Evolutionary conservation across 1,139 yeast genomes (phyloP), one percentile per base, ranked within the genome.

Genomic region (Meyerozyma smithsonii): DNA sequence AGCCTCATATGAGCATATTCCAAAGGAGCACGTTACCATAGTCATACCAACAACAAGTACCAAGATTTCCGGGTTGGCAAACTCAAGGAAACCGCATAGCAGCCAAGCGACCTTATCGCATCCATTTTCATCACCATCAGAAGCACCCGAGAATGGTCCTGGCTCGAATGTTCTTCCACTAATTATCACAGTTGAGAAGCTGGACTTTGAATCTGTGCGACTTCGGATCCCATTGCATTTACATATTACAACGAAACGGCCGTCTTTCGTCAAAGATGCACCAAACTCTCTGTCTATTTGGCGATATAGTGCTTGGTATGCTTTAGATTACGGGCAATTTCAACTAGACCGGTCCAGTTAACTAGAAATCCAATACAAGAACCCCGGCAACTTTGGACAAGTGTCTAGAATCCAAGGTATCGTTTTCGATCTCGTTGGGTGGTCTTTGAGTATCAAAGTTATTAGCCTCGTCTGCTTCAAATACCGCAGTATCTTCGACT

Each of bases 381-480:
- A 46, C 42, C 8, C 52, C 53, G 18, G 48, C 46, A 3, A 48
- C 36, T 7, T 49, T 47, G 7, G 46, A 39, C 38, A 49, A 42
- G 35, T 47, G 51, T 12, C 48, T 46, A 24, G 51, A 39, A 30
- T 49, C 50, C 28, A 48, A 38, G 19, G 43, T 40, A 30, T 47
- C 51, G 35, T 39, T 40, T n/a, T 38, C 33, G 4, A 36, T 42
- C 8, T 30, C 37, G 5, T 35, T 11, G 16, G 34, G 34, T n/a
- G 34, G 34, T n/a, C 21, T 11, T 17, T 30, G 34, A n/a, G 34
- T 30, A 11, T 19, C 8, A 18, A 30, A 17, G 15, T 30, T 18
- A 6, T 30, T 18, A 10, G 12, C 12, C 11, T 17, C 18, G 8
- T 28, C 34, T 8, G 12, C 21, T 11, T 30, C 34, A 14, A 11